phyloP scores from a whole-genome alignment of 2,329 filamentous ascomycete genomes.

The Acephala macrosclerotiorum region DNA sequence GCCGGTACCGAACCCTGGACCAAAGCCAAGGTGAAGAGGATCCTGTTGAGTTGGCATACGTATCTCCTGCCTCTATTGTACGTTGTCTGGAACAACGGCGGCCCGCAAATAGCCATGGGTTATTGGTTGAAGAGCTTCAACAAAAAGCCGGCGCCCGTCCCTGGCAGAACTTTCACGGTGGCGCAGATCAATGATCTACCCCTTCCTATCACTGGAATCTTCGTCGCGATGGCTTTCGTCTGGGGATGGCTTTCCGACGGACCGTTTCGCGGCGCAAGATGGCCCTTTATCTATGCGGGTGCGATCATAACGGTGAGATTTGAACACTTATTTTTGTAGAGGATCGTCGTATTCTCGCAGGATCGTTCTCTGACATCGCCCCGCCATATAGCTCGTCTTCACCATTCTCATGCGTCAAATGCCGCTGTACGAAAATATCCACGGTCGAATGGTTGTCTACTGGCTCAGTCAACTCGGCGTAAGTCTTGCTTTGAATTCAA shows the following conservation, averaged over 20 bases:
- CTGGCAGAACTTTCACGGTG: conserved; percentile 43
- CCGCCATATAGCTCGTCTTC: conserved; percentile 42
- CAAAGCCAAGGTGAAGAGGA: conserved; percentile 43
- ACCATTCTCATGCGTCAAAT: conserved; percentile 45
- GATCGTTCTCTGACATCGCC: too few relatives aligned
- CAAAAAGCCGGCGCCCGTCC: conserved; percentile 45
- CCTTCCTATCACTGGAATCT: conserved; percentile 44
- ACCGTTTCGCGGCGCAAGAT: conserved; percentile 43
- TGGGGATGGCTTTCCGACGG: conserved; percentile 51
- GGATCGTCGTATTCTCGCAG: background rate
- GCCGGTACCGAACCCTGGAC: conserved; percentile 48
- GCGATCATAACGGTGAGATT: conserved; percentile 45
- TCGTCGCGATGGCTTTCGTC: conserved; percentile 45
- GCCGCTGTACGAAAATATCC: conserved; percentile 47
- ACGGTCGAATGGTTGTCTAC: conserved; percentile 47
- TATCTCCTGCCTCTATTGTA: conserved; percentile 48
- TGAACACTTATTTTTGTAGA: background rate
- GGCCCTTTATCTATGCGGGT: conserved; percentile 49
- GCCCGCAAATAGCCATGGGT: conserved; percentile 47
- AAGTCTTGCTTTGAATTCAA: conserved; percentile 20
- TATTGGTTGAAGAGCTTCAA: conserved; percentile 53
- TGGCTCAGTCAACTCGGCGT: conserved; percentile 49
- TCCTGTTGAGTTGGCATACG: conserved; percentile 49
- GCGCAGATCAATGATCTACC: conserved; percentile 55
- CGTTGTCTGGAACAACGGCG: conserved; percentile 50